Evolutionary conservation across 345 rosid genomes (phyloP).

Genomic region (Erodium maritimum): DNA sequence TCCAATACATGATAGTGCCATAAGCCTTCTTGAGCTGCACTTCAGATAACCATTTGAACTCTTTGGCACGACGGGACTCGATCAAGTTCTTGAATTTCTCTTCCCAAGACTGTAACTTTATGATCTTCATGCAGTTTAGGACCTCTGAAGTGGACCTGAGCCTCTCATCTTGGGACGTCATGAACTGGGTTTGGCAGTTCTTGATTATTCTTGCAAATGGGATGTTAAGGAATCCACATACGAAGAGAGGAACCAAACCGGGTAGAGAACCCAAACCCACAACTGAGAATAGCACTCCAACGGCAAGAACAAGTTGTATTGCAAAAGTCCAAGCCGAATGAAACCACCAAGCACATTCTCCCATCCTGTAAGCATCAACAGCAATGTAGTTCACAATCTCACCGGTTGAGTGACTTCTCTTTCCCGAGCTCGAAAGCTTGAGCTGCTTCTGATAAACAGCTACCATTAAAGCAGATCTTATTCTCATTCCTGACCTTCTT

Average conservation of each 20-base stretch:
- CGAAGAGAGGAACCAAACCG: conserved; percentile 38
- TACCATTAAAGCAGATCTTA: conserved; percentile 66
- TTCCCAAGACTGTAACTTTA: conserved; percentile 80
- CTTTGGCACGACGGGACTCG: conserved; percentile 36
- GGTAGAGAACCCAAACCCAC: conserved; percentile 57
- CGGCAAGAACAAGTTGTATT: conserved; percentile 41
- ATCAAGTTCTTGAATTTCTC: conserved; percentile 53
- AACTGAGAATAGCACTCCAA: conserved; percentile 37
- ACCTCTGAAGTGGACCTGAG: conserved; percentile 54
- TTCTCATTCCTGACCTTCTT: conserved; percentile 61
- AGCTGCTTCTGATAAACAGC: conserved; percentile 55
- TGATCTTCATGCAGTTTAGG: conserved; percentile 62
- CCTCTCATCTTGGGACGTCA: conserved; percentile 63
- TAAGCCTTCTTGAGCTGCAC: conserved; percentile 38
- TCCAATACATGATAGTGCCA: conserved; percentile 48
- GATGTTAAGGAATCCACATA: conserved; percentile 35
- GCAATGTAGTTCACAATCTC: conserved; percentile 70
- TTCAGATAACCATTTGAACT: conserved; percentile 54
- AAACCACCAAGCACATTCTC: conserved; percentile 72
- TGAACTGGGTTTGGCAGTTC: conserved; percentile 48
- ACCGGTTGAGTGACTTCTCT: conserved; percentile 58
- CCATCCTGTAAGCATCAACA: conserved; percentile 74
- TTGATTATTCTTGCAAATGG: conserved; percentile 51
- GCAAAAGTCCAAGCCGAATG: conserved; percentile 42
- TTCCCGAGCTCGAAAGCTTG: conserved; percentile 49